Percentiles rank a stretch among this genome's conserved stretches.
phyloP scores from a whole-genome alignment of 1,284 basidiomycete genomes.

The Taiwanofungus camphoratus region DNA sequence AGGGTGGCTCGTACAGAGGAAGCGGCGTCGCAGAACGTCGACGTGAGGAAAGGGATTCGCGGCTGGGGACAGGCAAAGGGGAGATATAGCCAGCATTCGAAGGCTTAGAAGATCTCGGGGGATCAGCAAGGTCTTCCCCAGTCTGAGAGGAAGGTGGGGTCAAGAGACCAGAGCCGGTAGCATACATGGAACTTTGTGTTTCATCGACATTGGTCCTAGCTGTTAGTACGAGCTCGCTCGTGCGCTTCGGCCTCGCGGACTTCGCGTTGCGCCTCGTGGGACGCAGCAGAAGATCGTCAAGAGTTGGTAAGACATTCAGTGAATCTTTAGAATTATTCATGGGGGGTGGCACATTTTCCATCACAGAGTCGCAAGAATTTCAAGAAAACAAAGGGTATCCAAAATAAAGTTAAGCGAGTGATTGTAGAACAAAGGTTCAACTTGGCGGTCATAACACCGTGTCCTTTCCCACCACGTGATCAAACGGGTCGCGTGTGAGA shows the following conservation, averaged over 20 bases:
- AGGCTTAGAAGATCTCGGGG: neutral
- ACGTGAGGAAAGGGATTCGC: conserved; percentile 19
- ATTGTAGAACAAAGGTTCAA: neutral
- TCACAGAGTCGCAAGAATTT: neutral
- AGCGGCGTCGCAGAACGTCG: conserved; percentile 41
- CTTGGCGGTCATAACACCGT: neutral
- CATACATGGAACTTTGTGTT: conserved; percentile 6
- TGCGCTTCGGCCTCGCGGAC: conserved; percentile 20
- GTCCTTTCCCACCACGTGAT: neutral
- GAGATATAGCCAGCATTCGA: conserved; percentile 41
- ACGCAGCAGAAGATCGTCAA: conserved; percentile 12
- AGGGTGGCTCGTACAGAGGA: conserved; percentile 57
- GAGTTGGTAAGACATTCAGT: conserved; percentile 6
- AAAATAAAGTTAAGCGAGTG: neutral
- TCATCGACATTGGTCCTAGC: neutral
- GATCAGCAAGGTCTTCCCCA: conserved; percentile 15
- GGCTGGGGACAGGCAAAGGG: conserved; percentile 23
- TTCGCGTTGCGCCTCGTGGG: conserved; percentile 16
- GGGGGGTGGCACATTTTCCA: conserved; percentile 19
- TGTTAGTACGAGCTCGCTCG: conserved; percentile 7
- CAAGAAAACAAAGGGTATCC: neutral
- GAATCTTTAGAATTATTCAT: conserved; percentile 12
- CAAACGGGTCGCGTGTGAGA: no score
- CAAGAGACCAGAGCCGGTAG: conserved; percentile 20
- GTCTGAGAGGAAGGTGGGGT: conserved; percentile 26